Evolutionary conservation across 2,329 filamentous ascomycete species (phyloP).

Genomic region (Colletotrichum paranaense): DNA sequence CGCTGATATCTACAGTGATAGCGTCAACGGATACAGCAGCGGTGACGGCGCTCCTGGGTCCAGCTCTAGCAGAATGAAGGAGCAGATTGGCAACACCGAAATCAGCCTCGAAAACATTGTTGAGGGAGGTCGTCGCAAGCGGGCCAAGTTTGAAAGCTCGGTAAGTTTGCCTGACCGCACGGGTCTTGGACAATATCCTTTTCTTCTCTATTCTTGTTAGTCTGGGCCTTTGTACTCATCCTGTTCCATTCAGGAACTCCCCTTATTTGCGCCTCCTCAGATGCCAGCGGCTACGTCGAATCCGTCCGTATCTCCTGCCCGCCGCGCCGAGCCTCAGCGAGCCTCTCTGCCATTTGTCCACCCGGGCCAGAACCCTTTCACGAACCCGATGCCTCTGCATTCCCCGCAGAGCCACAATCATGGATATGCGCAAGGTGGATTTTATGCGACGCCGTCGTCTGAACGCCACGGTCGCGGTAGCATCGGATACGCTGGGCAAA

Average conservation of each 20-base stretch:
- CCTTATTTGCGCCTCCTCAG: slow-evolving; percentile 92
- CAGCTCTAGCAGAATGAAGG: slow-evolving; percentile 81
- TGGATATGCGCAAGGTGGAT: slow-evolving; percentile 63
- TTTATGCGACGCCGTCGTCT: slow-evolving; percentile 72
- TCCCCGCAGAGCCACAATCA: slow-evolving; percentile 82
- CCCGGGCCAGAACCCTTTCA: slow-evolving; percentile 82
- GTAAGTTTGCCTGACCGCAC: slow-evolving; percentile 73
- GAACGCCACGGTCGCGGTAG: slow-evolving; percentile 77
- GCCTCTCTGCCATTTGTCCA: slow-evolving; percentile 80
- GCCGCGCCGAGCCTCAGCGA: slow-evolving; percentile 80
- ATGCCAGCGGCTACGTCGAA: slow-evolving; percentile 96
- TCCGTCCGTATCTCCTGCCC: slow-evolving; percentile 93
- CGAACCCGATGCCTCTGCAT: slow-evolving; percentile 80
- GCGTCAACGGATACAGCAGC: slow-evolving; percentile 83
- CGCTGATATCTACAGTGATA: slow-evolving; percentile 74
- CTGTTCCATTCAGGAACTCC: slow-evolving; percentile 79
- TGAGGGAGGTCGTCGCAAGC: slow-evolving; percentile 93
- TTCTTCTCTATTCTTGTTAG: not conserved
- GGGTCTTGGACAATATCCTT: not conserved
- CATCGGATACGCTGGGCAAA: slow-evolving; percentile 60
- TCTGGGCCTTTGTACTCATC: slow-evolving; percentile 43
- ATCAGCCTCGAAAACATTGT: slow-evolving; percentile 99
- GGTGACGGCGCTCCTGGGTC: slow-evolving; percentile 85
- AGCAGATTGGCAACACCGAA: slow-evolving; percentile 92
- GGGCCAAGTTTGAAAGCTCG: slow-evolving; percentile 95